phyloP scores from a whole-genome alignment of 208 protist species.

The Trypanosoma platydactyli region DNA sequence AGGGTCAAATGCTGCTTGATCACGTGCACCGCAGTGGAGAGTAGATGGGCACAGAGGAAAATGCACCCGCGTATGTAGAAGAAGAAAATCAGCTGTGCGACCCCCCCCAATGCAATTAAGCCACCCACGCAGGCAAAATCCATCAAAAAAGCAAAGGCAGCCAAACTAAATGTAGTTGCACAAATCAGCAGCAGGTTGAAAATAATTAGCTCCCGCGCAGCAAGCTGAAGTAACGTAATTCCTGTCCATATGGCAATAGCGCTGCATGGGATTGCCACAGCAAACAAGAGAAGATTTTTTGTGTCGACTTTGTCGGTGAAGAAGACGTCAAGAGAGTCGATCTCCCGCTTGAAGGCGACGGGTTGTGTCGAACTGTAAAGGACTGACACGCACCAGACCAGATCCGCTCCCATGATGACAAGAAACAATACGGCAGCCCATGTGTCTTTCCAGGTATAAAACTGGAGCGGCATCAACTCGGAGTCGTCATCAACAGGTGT shows the following conservation, averaged over 20 bases:
- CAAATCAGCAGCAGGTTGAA: slow-evolving; percentile 13
- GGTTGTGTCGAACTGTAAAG: too few relatives aligned
- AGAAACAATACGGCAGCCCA: background rate
- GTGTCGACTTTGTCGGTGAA: too few relatives aligned
- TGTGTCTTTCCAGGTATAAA: slow-evolving; percentile 3
- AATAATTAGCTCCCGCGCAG: slow-evolving; percentile 17
- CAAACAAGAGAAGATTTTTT: background rate
- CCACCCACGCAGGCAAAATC: slow-evolving; percentile 18
- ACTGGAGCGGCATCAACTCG: background rate
- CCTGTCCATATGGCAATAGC: background rate
- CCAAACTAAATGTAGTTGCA: slow-evolving; percentile 2
- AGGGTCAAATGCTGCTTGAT: slow-evolving; percentile 45
- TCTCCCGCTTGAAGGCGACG: background rate
- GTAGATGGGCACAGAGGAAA: slow-evolving; percentile 50
- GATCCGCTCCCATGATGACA: background rate
- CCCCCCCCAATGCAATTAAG: slow-evolving; percentile 32
- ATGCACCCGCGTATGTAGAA: slow-evolving; percentile 68
- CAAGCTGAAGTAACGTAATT: slow-evolving; percentile 13
- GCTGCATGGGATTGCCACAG: background rate
- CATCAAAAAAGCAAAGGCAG: slow-evolving; percentile 7
- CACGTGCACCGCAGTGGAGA: slow-evolving; percentile 38
- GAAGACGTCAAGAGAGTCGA: background rate
- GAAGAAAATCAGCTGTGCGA: slow-evolving; percentile 55
- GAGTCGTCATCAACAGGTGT: too few relatives aligned
- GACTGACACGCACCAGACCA: background rate